phyloP scores from a whole-genome alignment of 2,329 filamentous ascomycete species.

The Fusarium pseudocircinatum region DNA sequence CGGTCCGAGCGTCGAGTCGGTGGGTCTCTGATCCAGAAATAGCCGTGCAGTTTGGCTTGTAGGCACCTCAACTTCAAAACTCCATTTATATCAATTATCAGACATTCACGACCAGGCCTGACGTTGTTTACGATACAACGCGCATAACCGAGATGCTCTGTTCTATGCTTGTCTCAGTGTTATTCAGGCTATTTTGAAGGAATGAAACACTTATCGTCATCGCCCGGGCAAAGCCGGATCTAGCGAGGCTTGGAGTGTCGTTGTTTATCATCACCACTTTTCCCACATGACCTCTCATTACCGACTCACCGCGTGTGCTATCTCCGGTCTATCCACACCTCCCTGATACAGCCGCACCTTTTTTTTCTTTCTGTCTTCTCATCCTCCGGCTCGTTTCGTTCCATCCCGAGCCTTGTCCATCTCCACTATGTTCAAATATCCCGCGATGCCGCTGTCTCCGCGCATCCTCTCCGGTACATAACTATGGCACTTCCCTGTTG shows the following conservation, averaged over 20 bases:
- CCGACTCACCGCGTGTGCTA: constrained; percentile 18
- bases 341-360: constrained; percentile 14
- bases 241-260: constrained; percentile 7
- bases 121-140: neutral
- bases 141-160: neutral
- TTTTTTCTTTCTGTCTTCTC: neutral
- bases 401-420: constrained; percentile 30
- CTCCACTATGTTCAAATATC: constrained; percentile 30
- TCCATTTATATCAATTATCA: constrained; percentile 24
- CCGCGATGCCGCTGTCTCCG: constrained; percentile 30
- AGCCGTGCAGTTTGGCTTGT: constrained; percentile 14
- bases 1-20: constrained; percentile 26
- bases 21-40: constrained; percentile 34
- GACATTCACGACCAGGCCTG: neutral
- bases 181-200: neutral
- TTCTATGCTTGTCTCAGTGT: constrained; percentile 3
- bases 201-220: constrained; percentile 4
- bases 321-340: constrained; percentile 16
- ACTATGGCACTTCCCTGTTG: neutral
- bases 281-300: constrained; percentile 35
- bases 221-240: constrained; percentile 31
- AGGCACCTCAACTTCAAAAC: constrained; percentile 14
- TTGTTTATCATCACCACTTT: constrained; percentile 34
- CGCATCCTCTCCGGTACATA: constrained; percentile 8
- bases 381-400: constrained; percentile 32